Evolutionary conservation across 2,329 filamentous ascomycete species (phyloP), one percentile per base, ranked within the genome.

Genomic region (Xylaria sp.): DNA sequence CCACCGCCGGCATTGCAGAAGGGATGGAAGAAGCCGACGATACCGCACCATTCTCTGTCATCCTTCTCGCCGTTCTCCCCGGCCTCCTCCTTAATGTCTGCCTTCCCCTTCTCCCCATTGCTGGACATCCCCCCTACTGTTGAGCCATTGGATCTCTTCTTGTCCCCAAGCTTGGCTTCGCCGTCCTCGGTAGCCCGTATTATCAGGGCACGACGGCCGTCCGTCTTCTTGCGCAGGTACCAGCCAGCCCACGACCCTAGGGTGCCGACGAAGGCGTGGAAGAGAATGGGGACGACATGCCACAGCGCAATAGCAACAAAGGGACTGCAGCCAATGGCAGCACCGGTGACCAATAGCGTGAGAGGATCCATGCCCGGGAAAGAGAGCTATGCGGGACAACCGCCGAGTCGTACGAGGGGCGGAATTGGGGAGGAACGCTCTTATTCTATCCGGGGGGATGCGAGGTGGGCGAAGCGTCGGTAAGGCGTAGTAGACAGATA

Each of bases 1-100:
- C 96, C 96, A 34, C 96, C 96, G 65, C 96, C 96, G 60, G 96
- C 96, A 83, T 99, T 98, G 82, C 96, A 98, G 80, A 98, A 99
- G 1, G 96, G 96, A 80, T 99, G 96, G 79, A 99, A 97, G 86
- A 99, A 98, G 56, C 94, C 96, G 71, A 98, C 89, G 63, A 98
- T 90, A 39, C 94, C 94, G 70, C 90, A 86, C 92, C 93, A 98
- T 55, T 91, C 86, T 73, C 87, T 84, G 67, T 86, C 84, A 12
- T 79, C 81, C 65, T 81, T 81, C 64, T 81, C 28, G 13, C 20
- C 59, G 0, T 58, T 13, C 46, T 50, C 18, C 8, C 20, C 46
- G n/a, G 1, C 75, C 15, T 76, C 77, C 8, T 75, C 79, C 1
- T 6, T 70, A 60, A 3, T 78, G 76, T 5, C 85, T 81, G 44